Conservation (phyloP, 208 protist species). For the Crithidia fasciculata region DNA sequence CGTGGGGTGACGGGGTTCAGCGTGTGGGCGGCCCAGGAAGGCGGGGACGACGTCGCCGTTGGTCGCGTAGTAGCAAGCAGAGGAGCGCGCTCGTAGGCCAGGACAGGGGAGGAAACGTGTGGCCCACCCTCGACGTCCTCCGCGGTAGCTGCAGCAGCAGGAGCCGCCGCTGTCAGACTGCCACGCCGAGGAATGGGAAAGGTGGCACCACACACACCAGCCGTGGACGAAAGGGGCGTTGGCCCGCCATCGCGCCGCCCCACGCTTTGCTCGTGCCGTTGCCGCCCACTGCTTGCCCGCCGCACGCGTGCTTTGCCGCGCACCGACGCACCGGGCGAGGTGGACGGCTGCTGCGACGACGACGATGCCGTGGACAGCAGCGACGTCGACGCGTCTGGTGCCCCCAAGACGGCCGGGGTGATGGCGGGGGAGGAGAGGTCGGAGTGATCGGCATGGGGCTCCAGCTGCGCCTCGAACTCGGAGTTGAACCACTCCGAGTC, state of each 20-base stretch:
- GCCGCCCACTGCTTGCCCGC: no score
- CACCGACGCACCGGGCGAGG: no score
- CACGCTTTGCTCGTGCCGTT: no score
- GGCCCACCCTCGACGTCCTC: not conserved
- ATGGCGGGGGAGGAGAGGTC: conserved; percentile 8
- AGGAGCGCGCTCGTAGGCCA: conserved; percentile 14
- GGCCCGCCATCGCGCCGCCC: no score
- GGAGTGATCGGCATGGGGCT: conserved; percentile 19
- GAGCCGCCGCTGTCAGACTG: no score
- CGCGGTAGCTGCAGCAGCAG: no score
- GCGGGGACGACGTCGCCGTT: not conserved
- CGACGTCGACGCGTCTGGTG: not conserved
- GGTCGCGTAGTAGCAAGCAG: not conserved
- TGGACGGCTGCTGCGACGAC: no score
- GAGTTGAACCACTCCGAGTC: conserved; percentile 78
- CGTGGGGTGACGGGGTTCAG: not conserved
- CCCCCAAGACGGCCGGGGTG: not conserved
- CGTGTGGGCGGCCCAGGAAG: not conserved
- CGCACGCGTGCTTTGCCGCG: not conserved
- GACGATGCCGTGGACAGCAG: not conserved
- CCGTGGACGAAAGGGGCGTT: no score
- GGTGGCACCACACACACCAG: no score
- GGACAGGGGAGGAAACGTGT: conserved; percentile 14
- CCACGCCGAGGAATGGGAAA: no score
- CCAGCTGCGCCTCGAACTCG: conserved; percentile 43